Base-by-base conservation (phyloP, 2,329 filamentous ascomycete species). In the Arthroderma uncinatum region DNA sequence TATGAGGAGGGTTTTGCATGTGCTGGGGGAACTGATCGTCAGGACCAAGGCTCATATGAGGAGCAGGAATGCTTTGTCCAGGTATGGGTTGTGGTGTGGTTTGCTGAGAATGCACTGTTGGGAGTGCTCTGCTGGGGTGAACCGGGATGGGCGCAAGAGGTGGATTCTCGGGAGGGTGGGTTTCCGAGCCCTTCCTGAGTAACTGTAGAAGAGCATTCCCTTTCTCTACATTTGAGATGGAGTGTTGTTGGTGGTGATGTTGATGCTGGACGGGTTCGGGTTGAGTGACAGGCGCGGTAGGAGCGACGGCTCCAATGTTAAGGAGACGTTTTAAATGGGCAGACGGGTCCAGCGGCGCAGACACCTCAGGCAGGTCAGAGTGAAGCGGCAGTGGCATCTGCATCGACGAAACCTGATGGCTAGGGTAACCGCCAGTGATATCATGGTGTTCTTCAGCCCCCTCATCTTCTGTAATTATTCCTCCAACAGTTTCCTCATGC, bases 181-280 rank as follows among this genome's bases (percentile, higher is more conserved):
- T 60, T 60, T 67, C 64, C 2, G 70, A 61, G 19, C 69, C 69
- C 50, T 72, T 71, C 60, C 76, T 73, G 42, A 86, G 71, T 61
- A 86, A 73, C 14, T 79, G 77, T 55, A 85, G 70, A 50, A 86
- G 73, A 36, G 76, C 76, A 63, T 76, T 79, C 0, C 77, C 75
- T 59, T 76, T 74, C 7, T 70, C 70, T 5, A 56, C 37, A 53
- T 59, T 33, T 25, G 59, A 60, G 7, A 54, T 37, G 16, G 56
- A 57, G 30, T 47, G 58, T 53, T 53, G 37, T 4, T 56, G 40
- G 50, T 59, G 30, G 21, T 59, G 59, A 10, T 54, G 40, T 16
- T 56, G 57, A 33, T 50, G 58, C 52, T 36, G 37, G 28, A 42
- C 21, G 10, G 40, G 30, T 8, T 50, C 39, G 33, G 56, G 36